These are phyloP conservation scores for Neurospora sp. DNA, from an alignment of 2,329 filamentous ascomycete species.

Conservation along the genomic window DNA sequence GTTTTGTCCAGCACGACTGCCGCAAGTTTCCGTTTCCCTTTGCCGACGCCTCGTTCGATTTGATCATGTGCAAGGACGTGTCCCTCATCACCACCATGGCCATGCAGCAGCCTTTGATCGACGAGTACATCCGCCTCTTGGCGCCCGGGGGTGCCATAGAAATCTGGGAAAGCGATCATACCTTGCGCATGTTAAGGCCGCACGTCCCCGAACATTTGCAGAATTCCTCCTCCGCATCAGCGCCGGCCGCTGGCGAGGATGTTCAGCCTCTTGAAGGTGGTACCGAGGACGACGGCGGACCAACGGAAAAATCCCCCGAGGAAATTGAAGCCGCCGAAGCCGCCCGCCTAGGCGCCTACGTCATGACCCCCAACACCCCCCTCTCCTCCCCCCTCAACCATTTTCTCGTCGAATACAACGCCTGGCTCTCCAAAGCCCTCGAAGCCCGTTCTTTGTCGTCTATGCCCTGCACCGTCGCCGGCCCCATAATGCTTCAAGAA, in stretches of 20 bases:
- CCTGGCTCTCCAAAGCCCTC: constrained; percentile 69
- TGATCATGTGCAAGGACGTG: constrained; percentile 82
- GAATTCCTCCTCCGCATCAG: constrained; percentile 5
- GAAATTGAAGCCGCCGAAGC: constrained; percentile 54
- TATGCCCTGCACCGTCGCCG: constrained; percentile 69
- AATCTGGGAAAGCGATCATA: constrained; percentile 82
- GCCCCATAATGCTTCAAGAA: constrained; percentile 72
- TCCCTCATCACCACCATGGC: constrained; percentile 55
- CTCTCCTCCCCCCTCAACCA: constrained; percentile 73
- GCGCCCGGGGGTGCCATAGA: constrained; percentile 72
- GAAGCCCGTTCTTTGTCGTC: constrained; percentile 60
- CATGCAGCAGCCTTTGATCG: constrained; percentile 45
- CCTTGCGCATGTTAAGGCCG: constrained; percentile 72
- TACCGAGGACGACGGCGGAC: constrained; percentile 13
- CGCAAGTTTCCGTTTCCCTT: constrained; percentile 70
- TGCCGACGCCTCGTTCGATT: constrained; percentile 68
- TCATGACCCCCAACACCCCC: constrained; percentile 73
- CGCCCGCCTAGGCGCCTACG: constrained; percentile 66
- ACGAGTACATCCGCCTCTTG: constrained; percentile 69
- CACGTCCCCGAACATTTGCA: constrained; percentile 51
- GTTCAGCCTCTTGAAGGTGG: constrained; percentile 10
- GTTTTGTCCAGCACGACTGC: constrained; percentile 80
- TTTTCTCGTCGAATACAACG: constrained; percentile 74
- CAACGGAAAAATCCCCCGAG: too few species aligned
- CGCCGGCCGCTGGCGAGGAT: constrained; percentile 1